These are phyloP conservation scores for Trametes maxima DNA, from an alignment of 768 basidiomycete genomes.

Conservation along the genomic window DNA sequence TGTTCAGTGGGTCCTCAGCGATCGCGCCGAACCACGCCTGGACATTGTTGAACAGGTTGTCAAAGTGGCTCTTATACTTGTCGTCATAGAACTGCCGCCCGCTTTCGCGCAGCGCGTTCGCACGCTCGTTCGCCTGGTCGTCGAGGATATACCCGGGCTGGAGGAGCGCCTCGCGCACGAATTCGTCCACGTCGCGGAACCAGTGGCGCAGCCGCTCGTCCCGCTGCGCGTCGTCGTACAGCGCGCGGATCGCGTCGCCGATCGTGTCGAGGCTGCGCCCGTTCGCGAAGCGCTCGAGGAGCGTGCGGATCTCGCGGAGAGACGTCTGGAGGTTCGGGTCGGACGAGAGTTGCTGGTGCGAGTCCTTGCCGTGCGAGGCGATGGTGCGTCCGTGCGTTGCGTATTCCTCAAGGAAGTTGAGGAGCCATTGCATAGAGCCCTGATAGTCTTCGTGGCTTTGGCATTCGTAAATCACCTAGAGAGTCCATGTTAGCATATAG, in stretches of 20 bases:
- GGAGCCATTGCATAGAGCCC: conserved; percentile 71
- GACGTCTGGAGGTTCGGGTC: conserved; percentile 61
- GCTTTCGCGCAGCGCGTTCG: conserved; percentile 59
- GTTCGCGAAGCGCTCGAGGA: conserved; percentile 92
- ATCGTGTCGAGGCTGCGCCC: conserved; percentile 65
- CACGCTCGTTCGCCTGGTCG: conserved; percentile 68
- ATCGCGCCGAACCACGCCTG: conserved; percentile 81
- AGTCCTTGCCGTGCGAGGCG: conserved; percentile 28
- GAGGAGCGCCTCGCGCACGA: conserved; percentile 69
- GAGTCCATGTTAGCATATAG: not conserved
- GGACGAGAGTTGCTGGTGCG: conserved; percentile 34
- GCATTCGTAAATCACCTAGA: conserved; percentile 76
- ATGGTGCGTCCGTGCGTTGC: conserved; percentile 40
- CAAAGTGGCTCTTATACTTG: conserved; percentile 77
- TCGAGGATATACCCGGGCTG: conserved; percentile 86
- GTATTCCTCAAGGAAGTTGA: conserved; percentile 65
- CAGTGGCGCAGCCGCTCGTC: conserved; percentile 77
- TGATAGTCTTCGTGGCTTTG: conserved; percentile 93
- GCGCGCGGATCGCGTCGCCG: conserved; percentile 65
- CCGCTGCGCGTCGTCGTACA: conserved; percentile 74
- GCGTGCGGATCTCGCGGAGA: conserved; percentile 65
- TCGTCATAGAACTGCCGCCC: conserved; percentile 79
- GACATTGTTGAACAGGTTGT: conserved; percentile 70
- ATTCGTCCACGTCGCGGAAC: conserved; percentile 66
- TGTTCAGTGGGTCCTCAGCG: conserved; percentile 83